Base-by-base conservation (phyloP, 192 early-diverging fungal genomes). In the Linnemannia elongata region DNA sequence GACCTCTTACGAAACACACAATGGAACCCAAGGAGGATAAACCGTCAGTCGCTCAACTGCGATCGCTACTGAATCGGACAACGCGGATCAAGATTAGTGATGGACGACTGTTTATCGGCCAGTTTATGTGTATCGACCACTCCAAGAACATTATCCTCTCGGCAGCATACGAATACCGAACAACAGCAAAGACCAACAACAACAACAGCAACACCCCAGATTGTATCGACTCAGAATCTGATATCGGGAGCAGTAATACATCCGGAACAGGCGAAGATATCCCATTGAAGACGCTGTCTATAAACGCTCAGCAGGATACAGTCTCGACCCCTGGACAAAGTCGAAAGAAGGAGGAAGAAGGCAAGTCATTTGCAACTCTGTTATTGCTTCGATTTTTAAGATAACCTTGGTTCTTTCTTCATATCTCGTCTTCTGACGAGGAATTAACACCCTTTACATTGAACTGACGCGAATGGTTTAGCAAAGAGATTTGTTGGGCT, bases 91-190 rank as follows among this genome's bases (percentile, higher is more conserved):
- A 89, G 54, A 91, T 92, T 73, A 91, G 92, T 18, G 95, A 96
- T 82, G 94, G 93, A 54, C 90, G 96, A 10, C 70, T 91, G 2
- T 96, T 96, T 80, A 80, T 89, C 24, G 96, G 96, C 1, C 88
- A 90, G 17, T 95, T 96, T 89, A 90, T 95, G 76, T 96, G 95
- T 76, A 90, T 94, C 20, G 96, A 96, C 81, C 93, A 94, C 79
- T 89, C 92, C 54, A 91, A 91, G 74, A 96, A 96, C 88, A 90
- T 94, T n/a, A 94, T 96, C 71, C 90, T 96, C 36, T 83, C 89
- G 4, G 89, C 92, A 17, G 87, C 96, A 4, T 92, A 96, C 78
- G 96, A 96, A 84, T 94, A 88, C 66, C 88, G 89, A 38, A 88
- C 80, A 33, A 88, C 93, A 91, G 88, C 69, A 4, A 52, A 52